A percentile compares a stretch with the other conserved stretches of the same genome.
Conservation (phyloP, 306 rosid species). For the Cucumis melo region DNA sequence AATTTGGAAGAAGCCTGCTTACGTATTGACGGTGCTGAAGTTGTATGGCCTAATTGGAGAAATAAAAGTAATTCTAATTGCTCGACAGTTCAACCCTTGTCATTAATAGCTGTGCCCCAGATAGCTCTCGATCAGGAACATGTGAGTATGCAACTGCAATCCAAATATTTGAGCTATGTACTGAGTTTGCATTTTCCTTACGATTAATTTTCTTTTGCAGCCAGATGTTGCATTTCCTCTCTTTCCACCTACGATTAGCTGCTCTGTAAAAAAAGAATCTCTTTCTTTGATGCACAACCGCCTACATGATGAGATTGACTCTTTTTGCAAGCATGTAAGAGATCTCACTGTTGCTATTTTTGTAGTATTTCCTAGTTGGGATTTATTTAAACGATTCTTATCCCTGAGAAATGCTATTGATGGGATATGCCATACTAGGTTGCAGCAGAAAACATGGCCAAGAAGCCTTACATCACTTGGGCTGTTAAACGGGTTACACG, state of each 20-base stretch:
- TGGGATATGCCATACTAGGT: slow-evolving; percentile 35
- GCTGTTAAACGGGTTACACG: slow-evolving; percentile 91
- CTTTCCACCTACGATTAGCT: slow-evolving; percentile 59
- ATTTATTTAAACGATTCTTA: slow-evolving; percentile 9
- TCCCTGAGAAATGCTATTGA: slow-evolving; percentile 9
- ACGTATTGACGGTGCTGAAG: slow-evolving; percentile 88
- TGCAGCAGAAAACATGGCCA: slow-evolving; percentile 65
- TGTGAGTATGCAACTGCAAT: slow-evolving; percentile 28
- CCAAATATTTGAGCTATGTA: background rate
- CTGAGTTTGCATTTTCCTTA: background rate
- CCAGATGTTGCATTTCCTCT: slow-evolving; percentile 80
- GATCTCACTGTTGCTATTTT: background rate
- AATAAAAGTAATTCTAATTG: slow-evolving; percentile 49
- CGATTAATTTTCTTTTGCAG: slow-evolving; percentile 32
- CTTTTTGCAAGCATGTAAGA: slow-evolving; percentile 65
- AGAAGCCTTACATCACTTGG: slow-evolving; percentile 88
- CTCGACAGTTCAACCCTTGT: slow-evolving; percentile 76
- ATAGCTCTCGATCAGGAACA: slow-evolving; percentile 87
- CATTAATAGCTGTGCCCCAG: slow-evolving; percentile 82
- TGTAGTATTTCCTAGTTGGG: slow-evolving; percentile 1
- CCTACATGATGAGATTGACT: slow-evolving; percentile 72
- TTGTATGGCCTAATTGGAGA: slow-evolving; percentile 95
- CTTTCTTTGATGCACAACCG: slow-evolving; percentile 55
- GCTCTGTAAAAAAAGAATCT: slow-evolving; percentile 37
- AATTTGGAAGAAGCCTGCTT: slow-evolving; percentile 73